These are phyloP conservation scores for Phytophthora constricta DNA, from an alignment of 352 stramenopile species.

Conservation along the genomic window DNA sequence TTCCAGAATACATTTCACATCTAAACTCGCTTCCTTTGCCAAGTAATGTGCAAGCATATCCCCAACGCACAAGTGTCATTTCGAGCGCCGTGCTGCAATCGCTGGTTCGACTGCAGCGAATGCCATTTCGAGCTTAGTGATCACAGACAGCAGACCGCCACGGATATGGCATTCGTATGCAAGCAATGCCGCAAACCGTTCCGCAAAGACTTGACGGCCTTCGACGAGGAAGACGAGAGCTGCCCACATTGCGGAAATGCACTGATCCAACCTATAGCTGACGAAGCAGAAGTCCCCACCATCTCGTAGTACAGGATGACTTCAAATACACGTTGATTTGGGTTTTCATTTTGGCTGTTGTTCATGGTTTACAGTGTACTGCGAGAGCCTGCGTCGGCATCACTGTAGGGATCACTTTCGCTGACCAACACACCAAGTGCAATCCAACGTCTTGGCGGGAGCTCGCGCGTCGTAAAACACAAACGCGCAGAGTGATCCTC, in stretches of 20 bases:
- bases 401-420: too few relatives aligned
- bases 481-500: not conserved
- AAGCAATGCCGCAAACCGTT: conserved; percentile 73
- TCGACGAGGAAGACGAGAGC: conserved; percentile 60
- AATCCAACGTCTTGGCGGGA: not conserved
- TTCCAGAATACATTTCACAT: conserved; percentile 20
- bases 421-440: too few relatives aligned
- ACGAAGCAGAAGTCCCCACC: too few relatives aligned
- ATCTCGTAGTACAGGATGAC: not conserved
- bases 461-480: too few relatives aligned
- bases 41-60: conserved; percentile 60
- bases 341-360: too few relatives aligned
- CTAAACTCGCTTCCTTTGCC: conserved; percentile 3
- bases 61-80: conserved; percentile 57
- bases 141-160: conserved; percentile 47
- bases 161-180: conserved; percentile 70
- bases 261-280: conserved; percentile 40
- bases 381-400: too few relatives aligned
- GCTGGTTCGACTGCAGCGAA: conserved; percentile 83
- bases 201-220: conserved; percentile 60
- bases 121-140: conserved; percentile 76
- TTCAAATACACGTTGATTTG: too few relatives aligned
- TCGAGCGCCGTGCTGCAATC: conserved; percentile 69
- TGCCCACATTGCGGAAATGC: conserved; percentile 71
- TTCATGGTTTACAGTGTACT: too few relatives aligned